Percentiles rank a stretch among this genome's conserved stretches.
phyloP scores from a whole-genome alignment of 169 alveolate genomes.

The Eimeria zaria region DNA sequence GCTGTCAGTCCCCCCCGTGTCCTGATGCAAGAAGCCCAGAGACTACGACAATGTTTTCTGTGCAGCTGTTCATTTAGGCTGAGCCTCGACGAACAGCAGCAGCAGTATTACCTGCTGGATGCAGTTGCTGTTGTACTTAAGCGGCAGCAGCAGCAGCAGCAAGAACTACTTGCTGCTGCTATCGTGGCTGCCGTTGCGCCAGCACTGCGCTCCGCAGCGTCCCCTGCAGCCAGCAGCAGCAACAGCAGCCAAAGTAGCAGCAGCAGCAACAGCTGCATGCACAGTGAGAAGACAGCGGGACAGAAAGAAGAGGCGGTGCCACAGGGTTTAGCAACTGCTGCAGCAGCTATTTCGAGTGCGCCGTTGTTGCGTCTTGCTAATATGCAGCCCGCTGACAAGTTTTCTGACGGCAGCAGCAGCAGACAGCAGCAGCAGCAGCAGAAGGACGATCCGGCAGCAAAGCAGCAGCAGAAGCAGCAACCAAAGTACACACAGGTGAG shows the following conservation, averaged over 20 bases:
- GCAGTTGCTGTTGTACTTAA: constrained; percentile 26
- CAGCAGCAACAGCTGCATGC: constrained; percentile 30
- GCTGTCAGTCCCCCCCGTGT: constrained; percentile 47
- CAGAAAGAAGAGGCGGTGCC: not conserved
- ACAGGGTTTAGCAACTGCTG: constrained; percentile 1
- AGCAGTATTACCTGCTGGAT: constrained; percentile 44
- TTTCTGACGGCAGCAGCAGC: not conserved
- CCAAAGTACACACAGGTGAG: constrained; percentile 24
- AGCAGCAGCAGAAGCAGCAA: constrained; percentile 42
- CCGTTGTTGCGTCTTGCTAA: constrained; percentile 23
- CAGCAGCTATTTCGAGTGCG: constrained; percentile 21
- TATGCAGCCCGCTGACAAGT: not conserved
- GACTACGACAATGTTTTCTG: not conserved
- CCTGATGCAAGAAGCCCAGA: constrained; percentile 49
- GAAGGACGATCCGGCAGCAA: not conserved
- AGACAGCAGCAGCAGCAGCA: constrained; percentile 7
- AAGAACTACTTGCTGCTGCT: constrained; percentile 21
- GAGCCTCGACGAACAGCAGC: constrained; percentile 48
- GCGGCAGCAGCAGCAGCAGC: constrained; percentile 56
- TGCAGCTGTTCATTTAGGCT: constrained; percentile 15
- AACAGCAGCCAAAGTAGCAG: not conserved
- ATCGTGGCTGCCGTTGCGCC: constrained; percentile 48
- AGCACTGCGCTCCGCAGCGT: constrained; percentile 7
- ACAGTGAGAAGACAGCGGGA: not conserved
- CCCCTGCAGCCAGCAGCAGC: not conserved